Conservation (phyloP, 495 filamentous ascomycete species). For the Penicillium arizonense region DNA sequence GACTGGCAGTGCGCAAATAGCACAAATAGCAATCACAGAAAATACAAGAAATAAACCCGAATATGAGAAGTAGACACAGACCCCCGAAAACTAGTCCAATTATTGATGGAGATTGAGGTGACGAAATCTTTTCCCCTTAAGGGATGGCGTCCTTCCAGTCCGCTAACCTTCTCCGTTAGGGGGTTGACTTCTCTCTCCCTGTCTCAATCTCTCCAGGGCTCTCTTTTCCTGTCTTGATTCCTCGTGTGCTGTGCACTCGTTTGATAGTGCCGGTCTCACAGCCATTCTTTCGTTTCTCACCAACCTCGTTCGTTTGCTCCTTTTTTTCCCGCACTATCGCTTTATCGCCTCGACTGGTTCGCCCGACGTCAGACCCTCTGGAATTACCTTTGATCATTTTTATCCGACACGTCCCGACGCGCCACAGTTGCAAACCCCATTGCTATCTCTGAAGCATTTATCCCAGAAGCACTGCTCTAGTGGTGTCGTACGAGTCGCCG, state of each 20-base stretch:
- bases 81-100: neutral
- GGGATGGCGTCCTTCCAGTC: slow-evolving; percentile 8
- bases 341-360: slow-evolving; percentile 7
- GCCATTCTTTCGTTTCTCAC: slow-evolving; percentile 6
- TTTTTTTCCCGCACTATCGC: neutral
- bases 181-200: slow-evolving; percentile 10
- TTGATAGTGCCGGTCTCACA: slow-evolving; percentile 8
- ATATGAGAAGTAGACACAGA: too few relatives aligned
- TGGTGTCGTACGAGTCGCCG: slow-evolving; percentile 7
- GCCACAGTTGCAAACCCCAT: neutral
- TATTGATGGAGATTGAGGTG: slow-evolving; percentile 3
- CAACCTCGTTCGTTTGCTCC: slow-evolving; percentile 11
- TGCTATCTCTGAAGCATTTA: neutral
- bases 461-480: neutral
- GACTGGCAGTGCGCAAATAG: too few relatives aligned
- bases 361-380: neutral
- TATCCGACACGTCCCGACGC: neutral
- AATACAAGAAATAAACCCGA: too few relatives aligned
- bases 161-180: slow-evolving; percentile 14
- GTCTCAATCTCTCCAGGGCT: slow-evolving; percentile 15
- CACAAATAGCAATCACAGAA: too few relatives aligned
- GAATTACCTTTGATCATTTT: neutral
- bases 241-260: slow-evolving; percentile 24
- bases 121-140: slow-evolving; percentile 12
- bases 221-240: neutral